Evolutionary conservation across 495 filamentous ascomycete species (phyloP).

Genomic region (Letharia lupina): DNA sequence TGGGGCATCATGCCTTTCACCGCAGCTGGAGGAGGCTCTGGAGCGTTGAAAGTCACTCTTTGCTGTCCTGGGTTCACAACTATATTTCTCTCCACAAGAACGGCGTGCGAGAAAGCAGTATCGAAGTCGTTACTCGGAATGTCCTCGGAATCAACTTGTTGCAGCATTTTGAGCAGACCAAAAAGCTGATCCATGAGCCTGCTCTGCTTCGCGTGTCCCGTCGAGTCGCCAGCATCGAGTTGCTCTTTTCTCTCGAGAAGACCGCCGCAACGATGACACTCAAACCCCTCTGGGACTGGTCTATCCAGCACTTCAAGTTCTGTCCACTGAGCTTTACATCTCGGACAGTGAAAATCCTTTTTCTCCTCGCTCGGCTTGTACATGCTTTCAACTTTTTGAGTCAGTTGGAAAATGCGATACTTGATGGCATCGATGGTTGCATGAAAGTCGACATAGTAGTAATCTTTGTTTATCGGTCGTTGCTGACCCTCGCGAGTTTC

Average conservation of each 20-base stretch:
- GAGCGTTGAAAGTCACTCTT: slow-evolving; percentile 41
- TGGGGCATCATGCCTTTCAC: slow-evolving; percentile 57
- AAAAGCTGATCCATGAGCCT: slow-evolving; percentile 81
- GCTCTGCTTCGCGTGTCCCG: slow-evolving; percentile 81
- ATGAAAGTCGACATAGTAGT: slow-evolving; percentile 94
- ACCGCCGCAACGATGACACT: slow-evolving; percentile 73
- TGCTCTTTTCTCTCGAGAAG: slow-evolving; percentile 50
- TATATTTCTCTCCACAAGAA: slow-evolving; percentile 52
- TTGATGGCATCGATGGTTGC: slow-evolving; percentile 95
- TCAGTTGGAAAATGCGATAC: slow-evolving; percentile 76
- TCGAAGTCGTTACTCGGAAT: slow-evolving; percentile 88
- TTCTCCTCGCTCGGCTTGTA: slow-evolving; percentile 72
- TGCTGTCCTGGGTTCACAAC: slow-evolving; percentile 50
- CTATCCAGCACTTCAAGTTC: slow-evolving; percentile 77
- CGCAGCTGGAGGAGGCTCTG: slow-evolving; percentile 48
- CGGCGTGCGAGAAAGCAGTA: slow-evolving; percentile 52
- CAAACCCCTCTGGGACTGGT: slow-evolving; percentile 56
- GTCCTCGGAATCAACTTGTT: slow-evolving; percentile 70
- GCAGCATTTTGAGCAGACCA: slow-evolving; percentile 73
- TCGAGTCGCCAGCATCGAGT: slow-evolving; percentile 50
- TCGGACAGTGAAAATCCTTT: slow-evolving; percentile 82
- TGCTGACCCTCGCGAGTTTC: slow-evolving; percentile 73
- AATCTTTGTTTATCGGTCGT: slow-evolving; percentile 74
- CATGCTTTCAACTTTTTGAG: slow-evolving; percentile 72
- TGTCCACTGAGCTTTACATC: slow-evolving; percentile 74